Conservation (phyloP, 2,329 filamentous ascomycete genomes). For the Hypoxylon sp. region DNA sequence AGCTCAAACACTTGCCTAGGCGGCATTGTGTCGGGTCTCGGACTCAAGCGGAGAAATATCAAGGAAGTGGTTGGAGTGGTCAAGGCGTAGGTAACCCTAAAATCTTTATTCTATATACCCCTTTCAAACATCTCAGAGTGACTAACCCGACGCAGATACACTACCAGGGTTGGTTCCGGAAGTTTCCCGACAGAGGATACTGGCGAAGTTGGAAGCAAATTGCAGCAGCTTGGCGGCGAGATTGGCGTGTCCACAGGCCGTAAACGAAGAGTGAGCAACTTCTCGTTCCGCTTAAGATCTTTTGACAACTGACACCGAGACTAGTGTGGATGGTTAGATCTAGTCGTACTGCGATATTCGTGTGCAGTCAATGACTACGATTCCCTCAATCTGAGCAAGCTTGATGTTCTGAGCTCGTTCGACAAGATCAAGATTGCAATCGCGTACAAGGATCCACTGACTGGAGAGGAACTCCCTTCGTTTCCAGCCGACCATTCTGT, state of each 20-base stretch:
- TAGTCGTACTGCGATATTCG: conserved; percentile 45
- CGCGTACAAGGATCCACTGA: conserved; percentile 62
- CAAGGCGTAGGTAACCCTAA: not conserved
- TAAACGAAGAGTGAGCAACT: conserved; percentile 58
- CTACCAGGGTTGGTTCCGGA: conserved; percentile 68
- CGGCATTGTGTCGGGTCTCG: conserved; percentile 68
- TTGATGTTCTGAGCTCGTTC: conserved; percentile 73
- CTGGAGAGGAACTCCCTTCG: conserved; percentile 57
- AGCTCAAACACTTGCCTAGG: conserved; percentile 69
- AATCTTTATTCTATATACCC: not conserved
- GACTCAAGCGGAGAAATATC: not conserved
- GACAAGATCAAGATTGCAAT: conserved; percentile 72
- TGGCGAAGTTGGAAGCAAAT: conserved; percentile 54
- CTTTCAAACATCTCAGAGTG: not conserved
- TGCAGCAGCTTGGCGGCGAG: conserved; percentile 57
- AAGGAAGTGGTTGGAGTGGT: not conserved
- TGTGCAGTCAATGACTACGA: conserved; percentile 45
- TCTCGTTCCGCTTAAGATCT: not conserved
- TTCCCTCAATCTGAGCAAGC: conserved; percentile 54
- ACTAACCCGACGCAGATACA: conserved; percentile 57
- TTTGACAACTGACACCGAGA: not conserved
- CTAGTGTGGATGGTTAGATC: conserved; percentile 35
- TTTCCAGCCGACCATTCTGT: conserved; percentile 69
- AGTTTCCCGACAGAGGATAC: conserved; percentile 70
- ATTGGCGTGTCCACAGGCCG: conserved; percentile 63